Base-by-base conservation (phyloP, 23 red algal genomes). In the Pyropia haitanensis region DNA sequence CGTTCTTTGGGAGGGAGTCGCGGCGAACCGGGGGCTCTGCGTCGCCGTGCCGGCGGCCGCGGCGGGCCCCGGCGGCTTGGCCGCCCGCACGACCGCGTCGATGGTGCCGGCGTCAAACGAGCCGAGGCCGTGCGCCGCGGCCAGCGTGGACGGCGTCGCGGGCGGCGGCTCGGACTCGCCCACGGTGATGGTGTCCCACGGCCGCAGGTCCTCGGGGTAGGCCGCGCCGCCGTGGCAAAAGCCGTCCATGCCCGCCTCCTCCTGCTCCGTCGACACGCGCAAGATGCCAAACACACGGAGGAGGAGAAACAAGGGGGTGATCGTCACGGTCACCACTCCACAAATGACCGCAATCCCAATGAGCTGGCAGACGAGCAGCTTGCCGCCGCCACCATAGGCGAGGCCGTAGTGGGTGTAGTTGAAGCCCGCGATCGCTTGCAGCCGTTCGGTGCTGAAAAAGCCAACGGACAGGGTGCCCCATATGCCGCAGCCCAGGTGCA, bases 141-240 rank as follows among this genome's bases (percentile, higher is more conserved):
- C 10, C 39, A 46, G 0, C 39, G 39, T 46, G 7, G 39, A 46
- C 39, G 39, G 39, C 10, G 39, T 1, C 0, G 7, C 13, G 39
- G 39, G 7, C 10, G 39, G 13, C 39, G 0, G 5, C 2, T 10
- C 4, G 10, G 39, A 12, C 4, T 46, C 8, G 5, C 13, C 39
- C 39, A 4, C 4, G 39, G 8, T 9, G 39, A 46, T 46, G 39
- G 39, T 12, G 10, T 46, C 39, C 39, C 39, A 46, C 4, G 39
- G 39, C 39, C 39, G 39, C 39, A 46, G 5, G 13, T 46, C 39
- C 8, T 46, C 39, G 39, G 92, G 92, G 64, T 96, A 96, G 1
- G 92, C 92, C 51, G 70, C 76, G 14, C 92, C 92, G 51, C 92
- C 92, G 20, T 89, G 83, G 26, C 85, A 77, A 21, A 81, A 81